Evolutionary conservation across 345 rosid genomes (phyloP).

Genomic region (Hypericum perforatum): DNA sequence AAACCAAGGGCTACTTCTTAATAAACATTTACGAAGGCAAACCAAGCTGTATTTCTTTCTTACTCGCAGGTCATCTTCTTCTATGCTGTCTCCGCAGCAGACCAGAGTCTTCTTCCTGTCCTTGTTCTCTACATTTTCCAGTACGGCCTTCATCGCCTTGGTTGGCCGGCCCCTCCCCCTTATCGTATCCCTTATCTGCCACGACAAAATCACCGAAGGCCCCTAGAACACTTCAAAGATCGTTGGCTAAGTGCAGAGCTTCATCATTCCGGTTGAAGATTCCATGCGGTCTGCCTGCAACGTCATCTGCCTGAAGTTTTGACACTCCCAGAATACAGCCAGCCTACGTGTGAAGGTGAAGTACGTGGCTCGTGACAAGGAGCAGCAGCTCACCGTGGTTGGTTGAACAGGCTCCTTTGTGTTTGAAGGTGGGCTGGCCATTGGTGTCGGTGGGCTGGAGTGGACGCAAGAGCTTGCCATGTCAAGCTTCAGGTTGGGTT

Average conservation of each 20-base stretch:
- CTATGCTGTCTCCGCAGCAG: too few relatives aligned
- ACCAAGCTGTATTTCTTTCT: too few relatives aligned
- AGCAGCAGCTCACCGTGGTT: conserved; percentile 30
- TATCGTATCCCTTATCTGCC: too few relatives aligned
- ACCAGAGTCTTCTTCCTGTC: too few relatives aligned
- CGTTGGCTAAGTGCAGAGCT: conserved; percentile 68
- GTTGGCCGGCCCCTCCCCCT: too few relatives aligned
- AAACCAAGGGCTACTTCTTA: too few relatives aligned
- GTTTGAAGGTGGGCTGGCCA: conserved; percentile 63
- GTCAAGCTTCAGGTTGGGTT: conserved; percentile 65
- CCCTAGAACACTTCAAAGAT: conserved; percentile 58
- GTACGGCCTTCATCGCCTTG: too few relatives aligned
- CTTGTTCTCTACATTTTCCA: too few relatives aligned
- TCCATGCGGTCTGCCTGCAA: conserved; percentile 62
- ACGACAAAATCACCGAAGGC: conserved; percentile 50
- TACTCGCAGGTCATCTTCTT: too few relatives aligned
- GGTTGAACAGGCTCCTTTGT: conserved; percentile 86
- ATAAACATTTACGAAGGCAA: too few relatives aligned
- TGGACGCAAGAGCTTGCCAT: conserved; percentile 43
- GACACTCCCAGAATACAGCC: conserved; percentile 40
- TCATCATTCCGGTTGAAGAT: conserved; percentile 48
- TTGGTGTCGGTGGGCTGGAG: conserved; percentile 21
- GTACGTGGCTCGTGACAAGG: conserved; percentile 33
- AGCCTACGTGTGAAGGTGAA: conserved; percentile 58
- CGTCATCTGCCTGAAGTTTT: conserved; percentile 54